Conservation (phyloP, 306 rosid species). For the Vigna radiata region DNA sequence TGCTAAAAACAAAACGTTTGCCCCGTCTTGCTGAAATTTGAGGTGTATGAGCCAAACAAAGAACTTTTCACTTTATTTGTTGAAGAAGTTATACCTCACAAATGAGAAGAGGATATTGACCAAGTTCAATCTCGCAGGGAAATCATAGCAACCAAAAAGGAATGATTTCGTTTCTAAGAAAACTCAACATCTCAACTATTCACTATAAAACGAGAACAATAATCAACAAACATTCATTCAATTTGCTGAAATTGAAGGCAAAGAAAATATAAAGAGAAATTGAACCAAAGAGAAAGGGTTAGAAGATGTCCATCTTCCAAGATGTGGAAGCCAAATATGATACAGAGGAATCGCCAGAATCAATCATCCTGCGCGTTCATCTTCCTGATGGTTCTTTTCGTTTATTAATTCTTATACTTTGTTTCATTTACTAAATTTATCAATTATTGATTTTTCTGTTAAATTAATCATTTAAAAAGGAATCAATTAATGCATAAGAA, state of each 20-base stretch:
- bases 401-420: background rate
- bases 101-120: conserved; percentile 20
- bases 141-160: conserved; percentile 41
- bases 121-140: conserved; percentile 19
- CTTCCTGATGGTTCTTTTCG: conserved; percentile 47
- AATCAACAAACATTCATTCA: background rate
- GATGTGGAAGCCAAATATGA: conserved; percentile 39
- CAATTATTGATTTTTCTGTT: too few species aligned
- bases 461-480: too few species aligned
- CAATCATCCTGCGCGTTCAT: conserved; percentile 39
- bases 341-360: conserved; percentile 26
- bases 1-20: background rate
- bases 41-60: conserved; percentile 49
- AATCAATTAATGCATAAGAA: too few species aligned
- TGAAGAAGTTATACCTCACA: conserved; percentile 50
- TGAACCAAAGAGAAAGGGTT: background rate
- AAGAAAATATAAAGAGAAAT: background rate
- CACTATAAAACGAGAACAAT: conserved; percentile 35
- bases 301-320: conserved; percentile 37
- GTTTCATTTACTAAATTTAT: background rate
- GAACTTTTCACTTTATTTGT: conserved; percentile 48
- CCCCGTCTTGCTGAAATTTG: conserved; percentile 21
- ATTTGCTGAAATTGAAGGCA: background rate
- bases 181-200: conserved; percentile 37
- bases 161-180: conserved; percentile 42